Evolutionary conservation across 192 early-diverging fungal genomes (phyloP).

Genomic region (Podila clonocystis): DNA sequence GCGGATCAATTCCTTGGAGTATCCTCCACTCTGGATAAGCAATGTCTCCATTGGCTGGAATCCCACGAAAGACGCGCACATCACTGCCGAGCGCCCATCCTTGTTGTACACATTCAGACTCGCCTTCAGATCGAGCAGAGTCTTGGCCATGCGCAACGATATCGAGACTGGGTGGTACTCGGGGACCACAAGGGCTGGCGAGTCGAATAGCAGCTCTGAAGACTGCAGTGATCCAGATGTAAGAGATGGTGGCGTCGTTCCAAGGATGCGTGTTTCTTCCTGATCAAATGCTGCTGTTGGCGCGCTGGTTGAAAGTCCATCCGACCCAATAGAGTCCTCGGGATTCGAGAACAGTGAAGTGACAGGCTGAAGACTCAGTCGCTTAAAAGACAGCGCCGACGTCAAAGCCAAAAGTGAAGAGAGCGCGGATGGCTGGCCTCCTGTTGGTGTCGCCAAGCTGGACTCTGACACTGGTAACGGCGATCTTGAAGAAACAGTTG

Average conservation of each 20-base stretch:
- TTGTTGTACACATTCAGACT: slow-evolving; percentile 44
- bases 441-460: neutral
- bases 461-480: neutral
- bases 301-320: neutral
- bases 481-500: neutral
- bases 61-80: slow-evolving; percentile 42
- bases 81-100: slow-evolving; percentile 33
- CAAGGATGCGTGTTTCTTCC: neutral
- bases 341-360: slow-evolving; percentile 24
- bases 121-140: slow-evolving; percentile 19
- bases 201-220: neutral
- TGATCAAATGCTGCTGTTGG: neutral
- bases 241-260: neutral
- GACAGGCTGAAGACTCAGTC: slow-evolving; percentile 26
- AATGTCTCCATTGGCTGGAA: slow-evolving; percentile 39
- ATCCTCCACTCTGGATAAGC: slow-evolving; percentile 30
- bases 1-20: slow-evolving; percentile 38
- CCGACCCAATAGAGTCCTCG: slow-evolving; percentile 20
- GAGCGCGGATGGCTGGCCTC: slow-evolving; percentile 7
- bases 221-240: neutral
- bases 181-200: slow-evolving; percentile 9
- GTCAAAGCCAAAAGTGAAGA: slow-evolving; percentile 28
- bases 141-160: slow-evolving; percentile 29
- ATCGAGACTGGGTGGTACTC: slow-evolving; percentile 33
- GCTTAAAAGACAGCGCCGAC: slow-evolving; percentile 24